phyloP scores from a whole-genome alignment of 306 rosid genomes.

The Citrullus mucosospermus region DNA sequence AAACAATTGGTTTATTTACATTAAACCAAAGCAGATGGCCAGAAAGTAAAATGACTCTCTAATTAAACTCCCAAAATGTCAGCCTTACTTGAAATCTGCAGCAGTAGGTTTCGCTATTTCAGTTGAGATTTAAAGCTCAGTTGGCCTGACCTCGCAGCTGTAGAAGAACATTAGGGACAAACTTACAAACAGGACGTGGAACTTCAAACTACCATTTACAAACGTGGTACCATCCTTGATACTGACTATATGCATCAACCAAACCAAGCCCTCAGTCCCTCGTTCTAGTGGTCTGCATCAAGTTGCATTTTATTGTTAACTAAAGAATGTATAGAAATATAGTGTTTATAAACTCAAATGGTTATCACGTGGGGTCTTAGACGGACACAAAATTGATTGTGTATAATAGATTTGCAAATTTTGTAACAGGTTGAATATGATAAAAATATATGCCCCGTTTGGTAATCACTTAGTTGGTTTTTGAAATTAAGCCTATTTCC shows the following conservation, averaged over 20 bases:
- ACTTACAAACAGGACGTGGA: not conserved
- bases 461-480: too few species aligned
- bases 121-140: not conserved
- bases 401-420: too few species aligned
- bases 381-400: too few species aligned
- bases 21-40: not conserved
- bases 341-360: not conserved
- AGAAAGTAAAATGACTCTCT: not conserved
- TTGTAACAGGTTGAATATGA: too few species aligned
- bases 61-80: not conserved
- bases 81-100: not conserved
- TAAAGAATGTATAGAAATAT: not conserved
- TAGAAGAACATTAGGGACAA: not conserved
- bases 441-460: too few species aligned
- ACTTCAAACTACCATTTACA: not conserved
- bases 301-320: not conserved
- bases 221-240: not conserved
- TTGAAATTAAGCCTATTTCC: too few species aligned
- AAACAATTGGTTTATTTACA: not conserved
- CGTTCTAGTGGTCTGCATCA: not conserved
- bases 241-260: not conserved
- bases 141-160: not conserved
- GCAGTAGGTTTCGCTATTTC: not conserved
- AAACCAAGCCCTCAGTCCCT: not conserved
- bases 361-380: too few species aligned